Evolutionary conservation across 2,329 filamentous ascomycete genomes (phyloP).

Genomic region (Fusarium proliferatum): DNA sequence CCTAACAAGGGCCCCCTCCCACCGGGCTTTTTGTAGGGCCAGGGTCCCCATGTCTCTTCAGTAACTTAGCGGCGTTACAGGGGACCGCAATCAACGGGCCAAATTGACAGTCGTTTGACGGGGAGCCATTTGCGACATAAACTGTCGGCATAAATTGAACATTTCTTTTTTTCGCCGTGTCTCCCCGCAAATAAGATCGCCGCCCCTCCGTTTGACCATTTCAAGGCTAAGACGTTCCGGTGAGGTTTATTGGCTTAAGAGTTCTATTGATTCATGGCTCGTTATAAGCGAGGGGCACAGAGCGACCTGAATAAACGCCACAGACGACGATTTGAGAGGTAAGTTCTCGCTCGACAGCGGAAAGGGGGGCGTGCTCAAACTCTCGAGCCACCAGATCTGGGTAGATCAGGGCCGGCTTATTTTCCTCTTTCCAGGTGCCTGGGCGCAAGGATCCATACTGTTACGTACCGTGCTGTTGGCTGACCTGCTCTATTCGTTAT

Average conservation of each 20-base stretch:
- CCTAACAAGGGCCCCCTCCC: neutral
- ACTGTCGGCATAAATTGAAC: neutral
- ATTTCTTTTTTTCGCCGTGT: neutral
- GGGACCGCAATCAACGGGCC: neutral
- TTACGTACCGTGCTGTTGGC: slow-evolving; percentile 2
- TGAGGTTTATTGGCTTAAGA: neutral
- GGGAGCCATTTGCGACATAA: neutral
- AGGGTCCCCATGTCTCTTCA: neutral
- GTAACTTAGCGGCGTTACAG: neutral
- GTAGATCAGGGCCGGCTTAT: neutral
- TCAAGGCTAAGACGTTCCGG: neutral
- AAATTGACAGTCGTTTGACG: neutral
- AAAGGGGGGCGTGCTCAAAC: neutral
- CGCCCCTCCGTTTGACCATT: neutral
- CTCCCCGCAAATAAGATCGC: neutral
- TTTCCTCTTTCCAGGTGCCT: neutral
- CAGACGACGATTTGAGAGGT: neutral
- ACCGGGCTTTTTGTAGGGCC: neutral
- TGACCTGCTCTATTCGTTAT: slow-evolving; percentile 8
- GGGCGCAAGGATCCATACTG: neutral
- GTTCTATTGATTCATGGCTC: neutral
- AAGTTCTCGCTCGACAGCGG: neutral
- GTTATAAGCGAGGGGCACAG: neutral
- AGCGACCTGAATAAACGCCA: neutral
- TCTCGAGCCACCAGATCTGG: slow-evolving; percentile 10